Evolutionary conservation across 208 protist species (phyloP).

Genomic region (Acanthamoeba triangularis): DNA sequence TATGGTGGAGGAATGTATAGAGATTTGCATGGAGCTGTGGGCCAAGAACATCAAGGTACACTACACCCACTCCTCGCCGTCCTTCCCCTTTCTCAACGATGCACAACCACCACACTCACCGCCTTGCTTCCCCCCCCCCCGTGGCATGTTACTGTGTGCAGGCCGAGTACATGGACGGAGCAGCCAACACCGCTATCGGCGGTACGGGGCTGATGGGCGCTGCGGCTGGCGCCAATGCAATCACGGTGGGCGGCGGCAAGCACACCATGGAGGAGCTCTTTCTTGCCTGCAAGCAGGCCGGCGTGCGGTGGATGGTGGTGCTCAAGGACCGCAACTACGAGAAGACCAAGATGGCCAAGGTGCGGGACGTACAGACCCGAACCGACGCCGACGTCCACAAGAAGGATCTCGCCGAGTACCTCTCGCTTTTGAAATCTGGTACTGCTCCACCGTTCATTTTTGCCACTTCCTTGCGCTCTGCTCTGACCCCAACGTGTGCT

Average conservation of each 20-base stretch:
- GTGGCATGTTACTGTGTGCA: neutral
- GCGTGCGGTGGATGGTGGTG: conserved; percentile 63
- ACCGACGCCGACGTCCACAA: conserved; percentile 42
- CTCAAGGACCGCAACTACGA: conserved; percentile 62
- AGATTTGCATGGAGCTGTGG: conserved; percentile 69
- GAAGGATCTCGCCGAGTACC: conserved; percentile 22
- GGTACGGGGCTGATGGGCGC: conserved; percentile 41
- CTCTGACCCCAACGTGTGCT: neutral
- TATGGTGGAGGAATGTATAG: conserved; percentile 53
- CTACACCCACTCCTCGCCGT: neutral
- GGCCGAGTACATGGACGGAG: conserved; percentile 70
- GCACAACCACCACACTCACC: neutral
- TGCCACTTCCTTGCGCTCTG: too few relatives aligned
- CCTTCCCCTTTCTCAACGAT: neutral
- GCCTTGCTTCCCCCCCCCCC: neutral
- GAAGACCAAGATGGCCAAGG: conserved; percentile 63
- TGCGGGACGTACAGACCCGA: conserved; percentile 40
- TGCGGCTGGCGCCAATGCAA: neutral
- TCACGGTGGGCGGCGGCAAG: neutral
- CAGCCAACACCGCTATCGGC: neutral
- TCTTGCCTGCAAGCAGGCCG: conserved; percentile 30
- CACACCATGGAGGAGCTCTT: conserved; percentile 53
- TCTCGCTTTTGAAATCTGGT: conserved; percentile 10
- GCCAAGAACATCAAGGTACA: conserved; percentile 74
- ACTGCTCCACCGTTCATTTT: too few relatives aligned